phyloP scores from a whole-genome alignment of 176 grass and related monocot species.

The Poa pratensis region DNA sequence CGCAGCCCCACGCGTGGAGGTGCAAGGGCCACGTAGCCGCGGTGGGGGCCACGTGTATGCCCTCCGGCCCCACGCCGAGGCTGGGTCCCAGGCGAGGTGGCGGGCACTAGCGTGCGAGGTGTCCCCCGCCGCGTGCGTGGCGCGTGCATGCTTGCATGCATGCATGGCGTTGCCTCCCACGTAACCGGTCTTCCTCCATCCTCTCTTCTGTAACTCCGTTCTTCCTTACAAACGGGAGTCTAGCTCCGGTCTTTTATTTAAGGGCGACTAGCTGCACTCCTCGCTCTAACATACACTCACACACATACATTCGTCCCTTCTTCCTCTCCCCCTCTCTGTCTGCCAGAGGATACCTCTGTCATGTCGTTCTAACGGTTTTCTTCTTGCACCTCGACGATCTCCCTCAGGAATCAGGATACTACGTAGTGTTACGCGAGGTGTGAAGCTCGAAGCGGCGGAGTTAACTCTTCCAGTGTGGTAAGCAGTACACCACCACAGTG shows the following conservation, averaged over 20 bases:
- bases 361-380: background rate
- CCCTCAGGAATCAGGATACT: background rate
- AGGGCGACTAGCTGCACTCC: constrained; percentile 28
- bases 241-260: constrained; percentile 41
- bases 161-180: constrained; percentile 41
- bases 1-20: constrained; percentile 41
- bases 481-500: background rate
- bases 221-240: background rate
- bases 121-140: constrained; percentile 50
- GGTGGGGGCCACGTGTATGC: constrained; percentile 50
- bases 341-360: background rate
- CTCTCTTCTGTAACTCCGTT: background rate
- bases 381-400: background rate
- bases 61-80: background rate
- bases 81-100: constrained; percentile 34
- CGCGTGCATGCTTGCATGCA: constrained; percentile 31
- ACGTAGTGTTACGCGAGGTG: background rate
- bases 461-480: constrained; percentile 12
- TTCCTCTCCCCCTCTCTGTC: no score
- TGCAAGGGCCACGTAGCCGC: constrained; percentile 37
- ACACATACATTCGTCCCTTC: background rate
- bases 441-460: background rate
- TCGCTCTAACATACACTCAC: constrained; percentile 8
- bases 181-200: background rate
- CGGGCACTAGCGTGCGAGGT: constrained; percentile 38